Evolutionary conservation across 495 filamentous ascomycete species (phyloP).

Genomic region (Annulohypoxylon bovei): DNA sequence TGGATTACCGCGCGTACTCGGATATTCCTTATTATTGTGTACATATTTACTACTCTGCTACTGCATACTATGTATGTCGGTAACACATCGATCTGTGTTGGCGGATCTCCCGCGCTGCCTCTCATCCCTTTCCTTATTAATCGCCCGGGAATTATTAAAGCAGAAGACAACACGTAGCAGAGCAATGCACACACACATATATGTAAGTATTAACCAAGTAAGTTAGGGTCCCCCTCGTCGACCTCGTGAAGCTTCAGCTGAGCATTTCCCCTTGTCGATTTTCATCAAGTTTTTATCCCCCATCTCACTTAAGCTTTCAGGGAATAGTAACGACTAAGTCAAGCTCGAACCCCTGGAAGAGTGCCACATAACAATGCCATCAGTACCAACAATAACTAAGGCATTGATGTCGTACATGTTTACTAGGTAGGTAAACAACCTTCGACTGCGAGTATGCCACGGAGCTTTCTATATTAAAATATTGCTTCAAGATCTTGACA

Average conservation of each 20-base stretch:
- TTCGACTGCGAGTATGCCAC: conserved; percentile 11
- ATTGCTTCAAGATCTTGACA: conserved; percentile 3
- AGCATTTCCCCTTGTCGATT: not conserved
- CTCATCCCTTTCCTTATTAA: conserved; percentile 35
- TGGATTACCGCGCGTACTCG: conserved; percentile 15
- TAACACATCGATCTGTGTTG: conserved; percentile 21
- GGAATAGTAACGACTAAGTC: conserved; percentile 1
- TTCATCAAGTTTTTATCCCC: not conserved
- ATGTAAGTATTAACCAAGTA: not conserved
- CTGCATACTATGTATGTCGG: conserved; percentile 6
- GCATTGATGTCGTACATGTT: conserved; percentile 11
- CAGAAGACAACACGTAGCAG: conserved; percentile 35
- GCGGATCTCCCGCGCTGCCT: conserved; percentile 30
- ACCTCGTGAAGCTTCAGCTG: conserved; percentile 4
- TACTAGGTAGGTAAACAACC: not conserved
- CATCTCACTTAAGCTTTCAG: conserved; percentile 13
- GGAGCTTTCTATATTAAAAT: conserved; percentile 22
- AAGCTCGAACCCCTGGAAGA: not conserved
- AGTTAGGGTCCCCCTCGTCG: not conserved
- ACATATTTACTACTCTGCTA: not conserved
- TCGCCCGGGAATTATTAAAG: conserved; percentile 8
- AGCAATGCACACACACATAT: not conserved
- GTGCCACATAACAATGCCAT: conserved; percentile 11
- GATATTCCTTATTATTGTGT: conserved; percentile 2
- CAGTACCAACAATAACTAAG: not conserved